Percentiles rank a stretch among this genome's conserved stretches.
Conservation (phyloP, 2,329 filamentous ascomycete species). For the Aureobasidium sp. region DNA sequence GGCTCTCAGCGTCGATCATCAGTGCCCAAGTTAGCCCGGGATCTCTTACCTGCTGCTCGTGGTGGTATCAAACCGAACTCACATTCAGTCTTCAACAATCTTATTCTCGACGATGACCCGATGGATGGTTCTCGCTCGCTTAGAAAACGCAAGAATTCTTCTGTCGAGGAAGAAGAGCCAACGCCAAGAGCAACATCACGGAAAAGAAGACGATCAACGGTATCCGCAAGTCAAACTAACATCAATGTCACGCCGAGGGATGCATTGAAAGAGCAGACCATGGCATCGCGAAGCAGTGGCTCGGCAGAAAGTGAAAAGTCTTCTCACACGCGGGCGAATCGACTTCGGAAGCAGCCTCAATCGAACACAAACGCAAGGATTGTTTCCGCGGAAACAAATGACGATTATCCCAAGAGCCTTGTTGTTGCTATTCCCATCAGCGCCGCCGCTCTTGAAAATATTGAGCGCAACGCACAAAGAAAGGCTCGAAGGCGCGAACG, state of each 20-base stretch:
- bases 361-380: slow-evolving; percentile 48
- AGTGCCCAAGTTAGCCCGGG: slow-evolving; percentile 69
- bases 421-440: slow-evolving; percentile 55
- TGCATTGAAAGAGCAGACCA: slow-evolving; percentile 24
- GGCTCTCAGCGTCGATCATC: slow-evolving; percentile 62
- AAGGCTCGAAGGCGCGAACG: slow-evolving; percentile 55
- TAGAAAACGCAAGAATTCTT: slow-evolving; percentile 86
- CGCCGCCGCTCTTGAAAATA: slow-evolving; percentile 37
- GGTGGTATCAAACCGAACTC: slow-evolving; percentile 72
- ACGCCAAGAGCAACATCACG: slow-evolving; percentile 39
- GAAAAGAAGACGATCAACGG: slow-evolving; percentile 46
- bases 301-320: slow-evolving; percentile 32
- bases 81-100: slow-evolving; percentile 80
- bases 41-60: slow-evolving; percentile 75
- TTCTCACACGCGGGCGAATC: slow-evolving; percentile 33
- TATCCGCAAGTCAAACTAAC: slow-evolving; percentile 35
- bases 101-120: slow-evolving; percentile 76
- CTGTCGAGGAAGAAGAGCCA: slow-evolving; percentile 63
- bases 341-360: slow-evolving; percentile 63
- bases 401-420: slow-evolving; percentile 48
- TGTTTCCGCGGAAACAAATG: slow-evolving; percentile 30
- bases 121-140: slow-evolving; percentile 81
- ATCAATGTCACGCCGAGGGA: slow-evolving; percentile 25
- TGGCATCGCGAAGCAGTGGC: slow-evolving; percentile 20
- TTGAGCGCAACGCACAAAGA: slow-evolving; percentile 53